Evolutionary conservation across 306 rosid species (phyloP).

Genomic region (Dryas octopetala): DNA sequence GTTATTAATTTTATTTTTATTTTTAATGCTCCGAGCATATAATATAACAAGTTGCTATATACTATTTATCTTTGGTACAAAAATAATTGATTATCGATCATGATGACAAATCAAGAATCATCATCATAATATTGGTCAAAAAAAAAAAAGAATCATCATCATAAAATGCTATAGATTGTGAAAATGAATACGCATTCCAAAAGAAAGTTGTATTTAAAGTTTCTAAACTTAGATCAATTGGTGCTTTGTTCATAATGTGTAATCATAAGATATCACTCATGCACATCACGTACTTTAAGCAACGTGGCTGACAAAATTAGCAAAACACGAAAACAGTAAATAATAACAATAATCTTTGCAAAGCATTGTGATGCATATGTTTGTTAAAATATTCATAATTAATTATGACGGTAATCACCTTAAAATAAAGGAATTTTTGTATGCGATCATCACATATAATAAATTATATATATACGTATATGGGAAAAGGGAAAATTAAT

Average conservation of each 20-base stretch:
- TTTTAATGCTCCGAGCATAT: too few species aligned
- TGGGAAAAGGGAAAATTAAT: too few species aligned
- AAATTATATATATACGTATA: too few species aligned
- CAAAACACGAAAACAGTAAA: not conserved
- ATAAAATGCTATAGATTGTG: not conserved
- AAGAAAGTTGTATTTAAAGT: constrained; percentile 1
- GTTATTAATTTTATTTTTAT: too few species aligned
- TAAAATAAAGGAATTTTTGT: not conserved
- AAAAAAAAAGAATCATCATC: not conserved
- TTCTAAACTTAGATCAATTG: not conserved
- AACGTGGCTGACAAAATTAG: not conserved
- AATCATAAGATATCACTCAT: constrained; percentile 7
- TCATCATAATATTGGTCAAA: too few species aligned
- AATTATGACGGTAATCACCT: not conserved
- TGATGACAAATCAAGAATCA: not conserved
- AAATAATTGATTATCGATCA: not conserved
- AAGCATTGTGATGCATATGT: not conserved
- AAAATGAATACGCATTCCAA: not conserved
- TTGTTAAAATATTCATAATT: constrained; percentile 8
- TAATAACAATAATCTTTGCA: not conserved
- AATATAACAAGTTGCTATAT: too few species aligned
- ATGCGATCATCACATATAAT: too few species aligned
- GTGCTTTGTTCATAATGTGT: constrained; percentile 1
- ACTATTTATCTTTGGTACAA: too few species aligned
- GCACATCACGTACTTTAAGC: constrained; percentile 15